Evolutionary conservation across 2,329 filamentous ascomycete species (phyloP).

Genomic region (Xylaria arbuscula): DNA sequence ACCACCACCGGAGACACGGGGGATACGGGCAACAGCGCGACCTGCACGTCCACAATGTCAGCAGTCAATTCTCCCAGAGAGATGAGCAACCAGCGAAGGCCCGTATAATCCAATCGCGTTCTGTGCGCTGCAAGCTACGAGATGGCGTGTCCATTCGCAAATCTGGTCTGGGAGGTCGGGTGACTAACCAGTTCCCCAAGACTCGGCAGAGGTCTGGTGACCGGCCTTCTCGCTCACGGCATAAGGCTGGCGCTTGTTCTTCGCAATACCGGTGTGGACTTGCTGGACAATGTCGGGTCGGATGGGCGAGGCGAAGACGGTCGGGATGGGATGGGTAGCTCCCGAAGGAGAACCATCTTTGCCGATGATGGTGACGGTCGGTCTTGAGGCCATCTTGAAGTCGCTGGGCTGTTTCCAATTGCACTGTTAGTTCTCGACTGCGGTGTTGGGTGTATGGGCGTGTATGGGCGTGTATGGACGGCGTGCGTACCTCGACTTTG

Average conservation of each 20-base stretch:
- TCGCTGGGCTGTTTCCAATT: slow-evolving; percentile 42
- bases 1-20: slow-evolving; percentile 99
- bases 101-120: slow-evolving; percentile 2
- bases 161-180: slow-evolving; percentile 27
- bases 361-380: slow-evolving; percentile 96
- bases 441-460: slow-evolving; percentile 2
- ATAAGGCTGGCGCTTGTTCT: slow-evolving; percentile 99
- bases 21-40: slow-evolving; percentile 99
- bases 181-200: slow-evolving; percentile 96
- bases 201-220: slow-evolving; percentile 99
- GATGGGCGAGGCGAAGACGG: slow-evolving; percentile 97
- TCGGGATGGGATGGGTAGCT: slow-evolving; percentile 89
- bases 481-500: slow-evolving; percentile 47
- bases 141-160: background rate
- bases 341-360: slow-evolving; percentile 94
- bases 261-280: slow-evolving; percentile 98
- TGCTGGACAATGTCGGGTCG: slow-evolving; percentile 99
- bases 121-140: background rate
- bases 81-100: too few species aligned
- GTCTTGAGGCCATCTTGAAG: slow-evolving; percentile 88
- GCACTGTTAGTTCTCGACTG: slow-evolving; percentile 38
- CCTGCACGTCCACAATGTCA: slow-evolving; percentile 62
- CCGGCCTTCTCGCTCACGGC: slow-evolving; percentile 99
- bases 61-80: slow-evolving; percentile 30
- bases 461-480: slow-evolving; percentile 22